Conservation (phyloP, 345 rosid genomes). For the Syzygium aromaticum region DNA sequence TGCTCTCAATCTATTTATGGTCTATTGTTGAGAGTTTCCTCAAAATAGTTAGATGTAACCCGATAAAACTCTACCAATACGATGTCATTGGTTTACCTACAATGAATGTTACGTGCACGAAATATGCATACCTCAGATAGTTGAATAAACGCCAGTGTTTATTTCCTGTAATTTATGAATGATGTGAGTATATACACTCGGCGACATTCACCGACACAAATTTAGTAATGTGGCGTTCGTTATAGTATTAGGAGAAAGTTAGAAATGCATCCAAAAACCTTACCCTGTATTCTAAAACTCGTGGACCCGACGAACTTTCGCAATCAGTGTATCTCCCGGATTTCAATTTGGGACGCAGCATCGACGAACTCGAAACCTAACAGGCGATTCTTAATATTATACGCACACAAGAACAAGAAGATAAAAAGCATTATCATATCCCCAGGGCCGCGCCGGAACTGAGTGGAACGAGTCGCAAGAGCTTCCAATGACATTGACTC, state of each 20-base stretch:
- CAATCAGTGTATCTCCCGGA: background rate
- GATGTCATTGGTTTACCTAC: background rate
- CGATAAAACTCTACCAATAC: background rate
- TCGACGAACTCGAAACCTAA: background rate
- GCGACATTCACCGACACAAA: background rate
- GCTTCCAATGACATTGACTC: background rate
- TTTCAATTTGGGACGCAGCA: background rate
- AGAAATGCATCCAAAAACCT: background rate
- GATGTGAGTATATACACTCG: background rate
- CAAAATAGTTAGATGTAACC: background rate
- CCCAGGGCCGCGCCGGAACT: background rate
- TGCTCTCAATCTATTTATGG: background rate
- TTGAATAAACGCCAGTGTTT: background rate
- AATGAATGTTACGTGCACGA: background rate
- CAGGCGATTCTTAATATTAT: background rate
- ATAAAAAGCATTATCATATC: background rate
- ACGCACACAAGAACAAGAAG: background rate
- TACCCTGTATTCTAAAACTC: background rate
- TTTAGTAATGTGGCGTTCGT: background rate
- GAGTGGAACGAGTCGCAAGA: background rate
- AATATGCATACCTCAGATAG: background rate
- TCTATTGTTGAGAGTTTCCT: too few species aligned
- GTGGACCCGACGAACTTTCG: background rate
- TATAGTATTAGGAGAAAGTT: background rate
- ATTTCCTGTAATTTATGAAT: background rate